Base-by-base conservation (phyloP, 495 filamentous ascomycete genomes). In the Trichocladium uniseriatum region DNA sequence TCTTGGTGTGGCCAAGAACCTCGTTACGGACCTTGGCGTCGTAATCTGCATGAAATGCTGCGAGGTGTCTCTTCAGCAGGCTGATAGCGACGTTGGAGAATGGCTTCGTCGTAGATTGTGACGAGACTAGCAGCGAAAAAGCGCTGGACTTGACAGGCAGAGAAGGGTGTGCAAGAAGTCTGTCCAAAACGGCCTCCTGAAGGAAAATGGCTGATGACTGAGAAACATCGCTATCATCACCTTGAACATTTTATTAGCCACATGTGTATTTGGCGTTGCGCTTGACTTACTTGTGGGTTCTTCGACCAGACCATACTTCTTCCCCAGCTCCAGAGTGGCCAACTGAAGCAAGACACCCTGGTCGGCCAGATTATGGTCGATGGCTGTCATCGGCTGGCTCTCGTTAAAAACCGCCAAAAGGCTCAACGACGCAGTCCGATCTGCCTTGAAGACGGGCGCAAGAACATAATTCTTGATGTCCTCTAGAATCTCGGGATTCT, bases 21-120 rank as follows among this genome's bases (percentile, higher is more conserved):
- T 92, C 86, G 34, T 87, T 81, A 43, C 91, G 78, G 50, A 85
- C 76, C 53, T 89, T 84, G 7, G 91, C 79, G 56, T 95, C 86
- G n/a, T 83, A 80, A 51, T 95, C 89, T 4, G 82, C 77, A 65
- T 89, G 81, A 43, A 94, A 79, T 2, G 79, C 73, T 3, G 78
- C 71, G 0, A 96, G 66, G 31, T 81, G 75, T 35, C 60, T 67
- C 34, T 76, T 66, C 20, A 95, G 72, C 2, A 80, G 71, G n/a
- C 55, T 52, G 2, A 89, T 73, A 0, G 81, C 74, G 36, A 61
- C 68, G 3, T 67, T 39, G 0, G 81, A 78, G 15, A 91, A 78
- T 8, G 88, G 85, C 22, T 79, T 81, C 3, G 84, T 83, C 1
- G 80, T 79, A 6, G 83, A 78, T 7, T 78, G 75, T 0, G 86